Evolutionary conservation across 208 protist species (phyloP).

Genomic region (Crithidia bombi): DNA sequence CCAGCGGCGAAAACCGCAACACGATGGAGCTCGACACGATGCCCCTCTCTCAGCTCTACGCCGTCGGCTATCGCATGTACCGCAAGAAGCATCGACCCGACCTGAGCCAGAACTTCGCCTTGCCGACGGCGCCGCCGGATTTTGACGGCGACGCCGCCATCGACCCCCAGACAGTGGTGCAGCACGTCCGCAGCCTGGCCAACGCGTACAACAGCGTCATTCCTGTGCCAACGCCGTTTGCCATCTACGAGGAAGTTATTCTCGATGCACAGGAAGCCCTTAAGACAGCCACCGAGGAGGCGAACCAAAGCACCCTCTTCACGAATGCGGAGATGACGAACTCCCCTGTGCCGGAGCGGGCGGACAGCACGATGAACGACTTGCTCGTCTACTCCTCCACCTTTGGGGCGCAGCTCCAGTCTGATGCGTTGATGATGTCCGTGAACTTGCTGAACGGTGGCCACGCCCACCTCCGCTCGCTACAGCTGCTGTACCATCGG

Average conservation of each 20-base stretch:
- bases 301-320: slow-evolving; percentile 24
- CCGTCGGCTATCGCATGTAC: slow-evolving; percentile 61
- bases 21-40: slow-evolving; percentile 47
- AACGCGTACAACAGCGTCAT: slow-evolving; percentile 51
- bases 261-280: slow-evolving; percentile 35
- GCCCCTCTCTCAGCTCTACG: slow-evolving; percentile 72
- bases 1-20: slow-evolving; percentile 36
- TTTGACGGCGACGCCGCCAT: slow-evolving; percentile 76
- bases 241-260: slow-evolving; percentile 72
- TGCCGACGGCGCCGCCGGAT: slow-evolving; percentile 70
- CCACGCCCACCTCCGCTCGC: slow-evolving; percentile 25
- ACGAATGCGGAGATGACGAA: slow-evolving; percentile 16
- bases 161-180: slow-evolving; percentile 60
- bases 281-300: slow-evolving; percentile 26
- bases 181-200: slow-evolving; percentile 73
- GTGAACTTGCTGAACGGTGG: slow-evolving; percentile 33
- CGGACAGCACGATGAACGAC: slow-evolving; percentile 33
- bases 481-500: slow-evolving; percentile 38
- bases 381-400: slow-evolving; percentile 36
- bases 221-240: slow-evolving; percentile 63
- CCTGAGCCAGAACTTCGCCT: slow-evolving; percentile 28
- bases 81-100: slow-evolving; percentile 41
- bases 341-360: slow-evolving; percentile 2
- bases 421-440: slow-evolving; percentile 38
- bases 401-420: slow-evolving; percentile 33